Conservation (phyloP, 768 basidiomycete species). For the Pleurotus cornucopiae region DNA sequence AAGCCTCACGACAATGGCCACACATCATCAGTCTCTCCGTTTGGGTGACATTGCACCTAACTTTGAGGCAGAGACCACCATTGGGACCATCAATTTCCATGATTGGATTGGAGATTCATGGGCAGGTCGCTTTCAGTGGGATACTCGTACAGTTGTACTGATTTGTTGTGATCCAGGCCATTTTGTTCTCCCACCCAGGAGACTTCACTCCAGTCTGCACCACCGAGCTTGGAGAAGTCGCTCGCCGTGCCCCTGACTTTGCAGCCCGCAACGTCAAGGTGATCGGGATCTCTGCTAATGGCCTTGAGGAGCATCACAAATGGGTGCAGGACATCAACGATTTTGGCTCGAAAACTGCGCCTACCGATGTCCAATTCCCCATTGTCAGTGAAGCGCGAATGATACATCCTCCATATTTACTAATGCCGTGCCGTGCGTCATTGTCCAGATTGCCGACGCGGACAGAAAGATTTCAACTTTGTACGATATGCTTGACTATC, state of each 20-base stretch:
- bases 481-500: constrained; percentile 96
- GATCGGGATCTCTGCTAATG: constrained; percentile 91
- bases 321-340: constrained; percentile 91
- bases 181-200: constrained; percentile 94
- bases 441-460: constrained; percentile 81
- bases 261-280: constrained; percentile 86
- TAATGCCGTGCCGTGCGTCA: no score
- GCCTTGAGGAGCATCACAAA: constrained; percentile 73
- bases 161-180: constrained; percentile 38
- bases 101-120: constrained; percentile 88
- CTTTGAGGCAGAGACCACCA: constrained; percentile 87
- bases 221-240: constrained; percentile 95
- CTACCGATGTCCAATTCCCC: constrained; percentile 83
- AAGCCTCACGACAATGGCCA: not conserved
- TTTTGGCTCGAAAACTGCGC: constrained; percentile 63
- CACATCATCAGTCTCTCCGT: constrained; percentile 43
- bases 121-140: constrained; percentile 37
- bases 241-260: constrained; percentile 84
- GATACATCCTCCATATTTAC: no score
- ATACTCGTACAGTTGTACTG: constrained; percentile 2
- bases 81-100: constrained; percentile 87
- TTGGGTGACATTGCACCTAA: constrained; percentile 89
- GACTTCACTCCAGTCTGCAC: constrained; percentile 94
- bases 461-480: constrained; percentile 80
- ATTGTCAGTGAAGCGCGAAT: constrained; percentile 53